Base-by-base conservation (phyloP, 805 yeast genomes). In the Cyberlindnera maclurae region DNA sequence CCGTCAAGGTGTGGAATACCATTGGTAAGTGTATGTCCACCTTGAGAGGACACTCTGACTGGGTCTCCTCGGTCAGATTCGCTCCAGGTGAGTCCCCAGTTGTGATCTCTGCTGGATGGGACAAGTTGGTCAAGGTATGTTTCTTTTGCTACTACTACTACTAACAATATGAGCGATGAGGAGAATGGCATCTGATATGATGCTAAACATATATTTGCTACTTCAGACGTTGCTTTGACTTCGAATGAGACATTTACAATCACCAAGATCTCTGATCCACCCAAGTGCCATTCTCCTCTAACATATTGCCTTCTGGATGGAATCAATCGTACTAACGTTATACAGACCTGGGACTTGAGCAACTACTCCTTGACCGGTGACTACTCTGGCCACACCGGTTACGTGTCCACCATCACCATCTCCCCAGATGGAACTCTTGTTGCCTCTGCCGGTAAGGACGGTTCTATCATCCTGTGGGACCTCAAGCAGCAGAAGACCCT, bases 401-500 rank as follows among this genome's bases (percentile, higher is more conserved):
- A 89, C 93, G 83, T 93, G 61, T 85, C 95, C 66, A 74, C 94
- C 67, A 80, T 93, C 76, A 87, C 96, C 65, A 82, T 93, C 68
- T 88, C 99, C 54, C 99, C 99, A 75, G 99, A 93, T 76, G 98
- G 97, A 77, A 82, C 98, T 55, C 77, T 93, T 65, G 85, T 94
- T 73, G 97, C 99, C 58, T 89, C 98, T 57, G 97, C 96, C 71
- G 98, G 98, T 72, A 93, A 93, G 81, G 98, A 93, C 68, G 98
- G 98, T 75, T 79, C 82, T 62, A 85, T 93, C 76, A 82, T 86
- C 87, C 81, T 93, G 68, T 93, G 99, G 99, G 94, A 89, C 77
- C 78, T 90, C 73, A 76, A 79, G 77, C 70, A 77, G 61, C 79
- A 83, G 76, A 69, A 72, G 64, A 80, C 89, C 64, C 77, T 89